Evolutionary conservation across 352 stramenopile species (phyloP), one percentile per base, ranked within the genome.

Genomic region (Globisporangium solare): DNA sequence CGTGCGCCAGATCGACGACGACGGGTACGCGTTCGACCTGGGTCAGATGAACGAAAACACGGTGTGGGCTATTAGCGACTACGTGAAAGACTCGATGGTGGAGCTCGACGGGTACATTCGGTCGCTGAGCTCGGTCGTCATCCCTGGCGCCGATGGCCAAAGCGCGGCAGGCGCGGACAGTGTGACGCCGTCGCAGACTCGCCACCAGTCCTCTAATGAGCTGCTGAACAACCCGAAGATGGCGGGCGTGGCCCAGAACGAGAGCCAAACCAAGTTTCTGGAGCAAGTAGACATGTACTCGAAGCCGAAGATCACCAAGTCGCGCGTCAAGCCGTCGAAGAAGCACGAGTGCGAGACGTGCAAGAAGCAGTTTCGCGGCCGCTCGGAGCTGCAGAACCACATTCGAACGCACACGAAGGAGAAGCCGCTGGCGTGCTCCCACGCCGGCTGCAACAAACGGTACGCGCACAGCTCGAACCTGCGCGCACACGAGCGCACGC

Each of bases 401-500:
- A 88, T 95, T 43, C 78, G 88, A 31, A 95, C 92, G 12, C 89
- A 97, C 66, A 95, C 86, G 40, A 88, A 88, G 32, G 87, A 96
- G 61, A 95, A 96, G 60, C 89, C 89, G 22, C 85, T 94, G 54
- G 83, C 88, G 56, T 97, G 89, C 64, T 90, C 79, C 27, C 91
- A 91, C 59, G 71, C 74, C 1, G 83, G 84, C 40, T 97, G 89
- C 63, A 78, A 73, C 18, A 97, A 97, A 63, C 83, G 78, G 37
- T 97, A 97, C 64, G 83, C 83, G 6, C 89, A 97, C 67, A 94
- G 80, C 54, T 94, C 83, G 24, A 97, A 97, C 56, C 64, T 97
- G 40, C 86, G 82, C 21, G 92, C 88, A n/a, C 89, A 97, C 57
- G 88, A 96, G 58, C 86, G 88, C 35, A 94, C 86, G n/a, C 89